Percentiles rank a stretch among this genome's conserved stretches.
These are phyloP conservation scores for Populus deltoides DNA, from an alignment of 345 rosid genomes.

Conservation along the genomic window DNA sequence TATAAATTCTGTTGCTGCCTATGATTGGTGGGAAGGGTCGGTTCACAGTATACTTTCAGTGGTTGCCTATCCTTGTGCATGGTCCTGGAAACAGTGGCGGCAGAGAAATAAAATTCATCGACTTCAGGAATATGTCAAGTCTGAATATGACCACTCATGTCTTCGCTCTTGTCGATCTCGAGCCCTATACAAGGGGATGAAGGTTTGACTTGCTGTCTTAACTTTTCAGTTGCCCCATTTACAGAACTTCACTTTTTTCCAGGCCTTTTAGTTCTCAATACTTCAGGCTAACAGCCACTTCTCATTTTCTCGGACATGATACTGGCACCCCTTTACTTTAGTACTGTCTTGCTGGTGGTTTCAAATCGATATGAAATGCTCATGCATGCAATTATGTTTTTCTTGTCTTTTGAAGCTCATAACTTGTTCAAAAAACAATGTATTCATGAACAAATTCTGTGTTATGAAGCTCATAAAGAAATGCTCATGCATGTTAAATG, in stretches of 20 bases:
- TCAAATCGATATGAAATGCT: neutral
- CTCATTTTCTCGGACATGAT: neutral
- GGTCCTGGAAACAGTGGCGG: slow-evolving; percentile 99
- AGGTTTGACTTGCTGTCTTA: slow-evolving; percentile 47
- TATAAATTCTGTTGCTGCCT: slow-evolving; percentile 94
- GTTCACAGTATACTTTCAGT: slow-evolving; percentile 86
- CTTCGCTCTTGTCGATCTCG: slow-evolving; percentile 98
- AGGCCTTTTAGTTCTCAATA: neutral
- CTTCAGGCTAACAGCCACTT: neutral
- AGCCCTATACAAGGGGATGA: slow-evolving; percentile 98
- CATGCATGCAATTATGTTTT: neutral
- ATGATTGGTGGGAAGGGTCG: slow-evolving; percentile 99
- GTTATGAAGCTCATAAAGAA: neutral
- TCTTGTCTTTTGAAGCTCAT: neutral
- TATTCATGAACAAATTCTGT: neutral
- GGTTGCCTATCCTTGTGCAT: slow-evolving; percentile 93
- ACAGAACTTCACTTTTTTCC: neutral
- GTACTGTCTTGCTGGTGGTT: neutral
- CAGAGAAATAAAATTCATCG: slow-evolving; percentile 80
- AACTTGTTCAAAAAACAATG: neutral
- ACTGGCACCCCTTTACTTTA: neutral
- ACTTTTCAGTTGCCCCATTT: slow-evolving; percentile 9
- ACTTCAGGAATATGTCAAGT: slow-evolving; percentile 93
- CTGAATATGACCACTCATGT: slow-evolving; percentile 97
- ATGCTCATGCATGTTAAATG: neutral